Conservation (phyloP, 768 basidiomycete genomes). For the Leccinum obscurum region DNA sequence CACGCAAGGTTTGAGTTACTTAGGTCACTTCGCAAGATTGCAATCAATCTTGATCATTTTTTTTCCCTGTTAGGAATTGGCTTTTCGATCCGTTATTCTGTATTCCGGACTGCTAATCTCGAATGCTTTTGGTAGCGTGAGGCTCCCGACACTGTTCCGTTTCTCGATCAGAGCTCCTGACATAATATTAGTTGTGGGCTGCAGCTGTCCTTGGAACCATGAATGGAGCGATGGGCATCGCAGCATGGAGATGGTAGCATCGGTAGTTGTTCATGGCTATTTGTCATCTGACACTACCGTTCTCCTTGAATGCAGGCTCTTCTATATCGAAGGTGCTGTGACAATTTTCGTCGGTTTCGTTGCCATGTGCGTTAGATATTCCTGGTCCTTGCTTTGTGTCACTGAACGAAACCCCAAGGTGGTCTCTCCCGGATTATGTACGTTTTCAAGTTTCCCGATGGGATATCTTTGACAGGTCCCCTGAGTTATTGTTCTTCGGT, state of each 20-base stretch:
- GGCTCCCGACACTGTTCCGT: not conserved
- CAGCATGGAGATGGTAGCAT: not conserved
- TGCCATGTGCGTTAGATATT: not conserved
- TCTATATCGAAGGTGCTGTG: not conserved
- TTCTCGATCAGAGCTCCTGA: not conserved
- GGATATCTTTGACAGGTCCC: not conserved
- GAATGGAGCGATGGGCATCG: not conserved
- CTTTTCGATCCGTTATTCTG: not conserved
- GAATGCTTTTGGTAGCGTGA: not conserved
- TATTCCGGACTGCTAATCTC: not conserved
- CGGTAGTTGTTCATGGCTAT: not conserved
- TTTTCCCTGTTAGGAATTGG: not conserved
- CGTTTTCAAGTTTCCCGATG: not conserved
- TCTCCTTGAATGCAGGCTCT: not conserved
- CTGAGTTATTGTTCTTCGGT: not conserved
- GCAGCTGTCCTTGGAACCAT: not conserved
- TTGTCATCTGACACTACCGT: not conserved
- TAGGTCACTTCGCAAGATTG: not conserved
- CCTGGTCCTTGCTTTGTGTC: not conserved
- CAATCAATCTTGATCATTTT: not conserved
- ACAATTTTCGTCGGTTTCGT: not conserved
- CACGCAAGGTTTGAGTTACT: not conserved
- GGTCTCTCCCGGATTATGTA: not conserved
- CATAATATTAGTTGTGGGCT: not conserved
- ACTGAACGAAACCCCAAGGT: not conserved